Percentiles rank a stretch among this genome's conserved stretches.
Evolutionary conservation across 2,329 filamentous ascomycete species (phyloP).

Genomic region (Epichloe sylvatica): DNA sequence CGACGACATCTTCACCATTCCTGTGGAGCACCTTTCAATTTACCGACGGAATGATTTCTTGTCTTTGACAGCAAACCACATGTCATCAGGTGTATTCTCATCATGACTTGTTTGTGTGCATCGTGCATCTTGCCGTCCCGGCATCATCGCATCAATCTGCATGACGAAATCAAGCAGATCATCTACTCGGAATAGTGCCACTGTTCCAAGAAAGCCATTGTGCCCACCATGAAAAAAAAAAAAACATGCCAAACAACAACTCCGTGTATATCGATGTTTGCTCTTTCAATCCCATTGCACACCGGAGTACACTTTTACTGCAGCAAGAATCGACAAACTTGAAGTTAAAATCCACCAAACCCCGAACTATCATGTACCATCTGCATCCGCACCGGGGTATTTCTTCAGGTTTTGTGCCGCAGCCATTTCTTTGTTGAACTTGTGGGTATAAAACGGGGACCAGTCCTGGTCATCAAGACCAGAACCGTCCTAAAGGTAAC

Average conservation of each 20-base stretch:
- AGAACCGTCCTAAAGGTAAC: slow-evolving; percentile 11
- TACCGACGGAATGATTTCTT: no score
- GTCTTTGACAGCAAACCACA: no score
- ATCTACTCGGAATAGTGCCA: background rate
- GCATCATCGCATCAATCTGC: background rate
- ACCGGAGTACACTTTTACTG: background rate
- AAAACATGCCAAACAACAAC: background rate
- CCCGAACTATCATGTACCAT: background rate
- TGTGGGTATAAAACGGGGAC: slow-evolving; percentile 22
- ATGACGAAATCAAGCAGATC: background rate
- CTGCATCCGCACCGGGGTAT: slow-evolving; percentile 16
- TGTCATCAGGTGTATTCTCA: background rate
- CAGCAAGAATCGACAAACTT: background rate
- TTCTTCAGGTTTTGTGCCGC: slow-evolving; percentile 16
- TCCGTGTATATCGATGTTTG: background rate
- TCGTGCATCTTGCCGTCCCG: background rate
- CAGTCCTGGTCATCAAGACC: slow-evolving; percentile 21
- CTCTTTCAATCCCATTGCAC: background rate
- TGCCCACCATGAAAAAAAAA: background rate
- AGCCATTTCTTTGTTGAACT: slow-evolving; percentile 16
- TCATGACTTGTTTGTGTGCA: background rate
- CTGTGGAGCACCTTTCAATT: no score
- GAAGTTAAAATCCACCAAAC: background rate
- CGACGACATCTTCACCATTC: no score
- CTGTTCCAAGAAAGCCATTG: background rate